Conservation (phyloP, 2,329 filamentous ascomycete genomes). For the Penicillium aurantiogriseum region DNA sequence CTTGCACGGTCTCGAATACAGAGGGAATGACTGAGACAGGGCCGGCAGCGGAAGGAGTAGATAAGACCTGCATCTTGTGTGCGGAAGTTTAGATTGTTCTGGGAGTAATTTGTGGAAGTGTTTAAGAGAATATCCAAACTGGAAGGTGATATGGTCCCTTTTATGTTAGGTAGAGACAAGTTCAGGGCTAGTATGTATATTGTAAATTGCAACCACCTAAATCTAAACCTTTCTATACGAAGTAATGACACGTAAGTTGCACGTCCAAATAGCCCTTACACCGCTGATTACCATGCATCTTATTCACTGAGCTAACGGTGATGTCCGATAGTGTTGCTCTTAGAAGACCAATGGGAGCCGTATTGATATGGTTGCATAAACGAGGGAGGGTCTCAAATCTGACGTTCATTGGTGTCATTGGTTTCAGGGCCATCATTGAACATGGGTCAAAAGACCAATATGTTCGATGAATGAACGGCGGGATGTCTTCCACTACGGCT, state of each 20-base stretch:
- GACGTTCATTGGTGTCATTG: not conserved
- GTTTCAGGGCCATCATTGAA: not conserved
- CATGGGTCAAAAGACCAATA: not conserved
- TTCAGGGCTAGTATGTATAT: not conserved
- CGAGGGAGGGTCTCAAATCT: not conserved
- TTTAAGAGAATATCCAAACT: not conserved
- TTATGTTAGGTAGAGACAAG: not conserved
- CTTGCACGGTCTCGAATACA: not conserved
- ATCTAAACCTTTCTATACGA: not conserved
- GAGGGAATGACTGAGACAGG: not conserved
- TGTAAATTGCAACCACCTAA: not conserved
- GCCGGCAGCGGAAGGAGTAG: not conserved
- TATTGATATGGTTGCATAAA: not conserved
- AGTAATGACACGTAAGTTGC: not conserved
- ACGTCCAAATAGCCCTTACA: not conserved
- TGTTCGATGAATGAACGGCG: no score
- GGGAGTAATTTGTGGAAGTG: not conserved
- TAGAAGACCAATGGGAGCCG: not conserved
- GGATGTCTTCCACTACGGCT: no score
- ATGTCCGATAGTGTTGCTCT: not conserved
- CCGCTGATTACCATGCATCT: not conserved
- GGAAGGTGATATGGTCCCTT: not conserved
- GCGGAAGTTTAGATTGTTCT: not conserved
- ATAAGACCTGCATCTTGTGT: not conserved
- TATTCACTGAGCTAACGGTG: no score